Conservation (phyloP, 768 basidiomycete species). For the Pulveroboletus sp. region DNA sequence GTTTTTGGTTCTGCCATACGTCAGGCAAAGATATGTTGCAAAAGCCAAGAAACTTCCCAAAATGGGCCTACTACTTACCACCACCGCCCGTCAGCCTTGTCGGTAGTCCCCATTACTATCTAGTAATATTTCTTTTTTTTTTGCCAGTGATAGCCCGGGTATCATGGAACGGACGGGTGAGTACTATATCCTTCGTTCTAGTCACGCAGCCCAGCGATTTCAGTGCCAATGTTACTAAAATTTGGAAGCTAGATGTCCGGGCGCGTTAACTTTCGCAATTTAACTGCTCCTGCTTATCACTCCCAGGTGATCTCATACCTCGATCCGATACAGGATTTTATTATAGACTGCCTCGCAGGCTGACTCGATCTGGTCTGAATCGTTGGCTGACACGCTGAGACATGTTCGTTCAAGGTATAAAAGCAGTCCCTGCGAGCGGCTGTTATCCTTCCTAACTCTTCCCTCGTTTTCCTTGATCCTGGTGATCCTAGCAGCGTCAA, state of each 20-base stretch:
- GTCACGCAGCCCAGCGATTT: no score
- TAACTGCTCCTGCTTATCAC: no score
- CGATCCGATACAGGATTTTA: background rate
- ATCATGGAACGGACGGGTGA: no score
- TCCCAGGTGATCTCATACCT: no score
- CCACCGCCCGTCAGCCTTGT: no score
- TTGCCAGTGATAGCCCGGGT: no score
- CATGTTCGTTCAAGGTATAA: conserved; percentile 21
- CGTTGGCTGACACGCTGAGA: conserved; percentile 19
- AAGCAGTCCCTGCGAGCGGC: conserved; percentile 4
- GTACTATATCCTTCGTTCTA: no score
- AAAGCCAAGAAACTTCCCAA: conserved; percentile 2
- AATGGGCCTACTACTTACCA: background rate
- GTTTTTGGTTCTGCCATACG: conserved; percentile 17
- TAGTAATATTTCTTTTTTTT: no score
- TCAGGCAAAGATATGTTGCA: background rate
- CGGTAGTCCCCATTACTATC: no score
- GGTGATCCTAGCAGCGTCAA: conserved; percentile 43
- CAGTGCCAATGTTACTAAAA: no score
- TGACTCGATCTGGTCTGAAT: conserved; percentile 7
- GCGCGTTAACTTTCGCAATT: no score
- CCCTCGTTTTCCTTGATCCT: conserved; percentile 45
- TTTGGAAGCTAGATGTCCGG: no score
- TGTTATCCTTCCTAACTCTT: conserved; percentile 34
- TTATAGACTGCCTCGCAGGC: conserved; percentile 6